phyloP scores from a whole-genome alignment of 1,139 yeast genomes.

The Kluyveromyces sp. region DNA sequence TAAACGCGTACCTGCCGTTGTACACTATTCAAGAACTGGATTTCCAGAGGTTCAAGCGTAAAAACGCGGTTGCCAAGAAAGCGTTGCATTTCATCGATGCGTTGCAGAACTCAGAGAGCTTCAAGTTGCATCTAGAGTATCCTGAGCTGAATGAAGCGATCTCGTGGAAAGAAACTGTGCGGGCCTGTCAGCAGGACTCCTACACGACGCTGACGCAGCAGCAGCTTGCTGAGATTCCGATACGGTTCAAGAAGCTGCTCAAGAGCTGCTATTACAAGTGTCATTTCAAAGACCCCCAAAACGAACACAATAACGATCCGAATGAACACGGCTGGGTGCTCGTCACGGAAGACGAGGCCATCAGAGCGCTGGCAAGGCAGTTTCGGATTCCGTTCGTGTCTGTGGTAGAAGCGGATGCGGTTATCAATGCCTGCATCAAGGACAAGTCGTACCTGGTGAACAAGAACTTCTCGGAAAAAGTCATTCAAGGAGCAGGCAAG shows the following conservation, averaged over 20 bases:
- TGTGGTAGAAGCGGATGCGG: conserved; percentile 27
- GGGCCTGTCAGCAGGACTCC: conserved; percentile 9
- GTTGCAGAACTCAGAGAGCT: conserved; percentile 11
- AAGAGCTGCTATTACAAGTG: conserved; percentile 29
- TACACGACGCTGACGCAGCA: conserved; percentile 13
- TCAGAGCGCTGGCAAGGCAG: conserved; percentile 21
- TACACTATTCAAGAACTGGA: conserved; percentile 28
- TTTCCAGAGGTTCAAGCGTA: conserved; percentile 22
- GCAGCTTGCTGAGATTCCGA: conserved; percentile 19
- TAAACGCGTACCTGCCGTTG: conserved; percentile 27
- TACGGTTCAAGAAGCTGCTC: conserved; percentile 24
- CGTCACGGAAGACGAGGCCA: conserved; percentile 26
- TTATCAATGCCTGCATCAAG: conserved; percentile 23
- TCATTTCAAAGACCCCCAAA: conserved; percentile 18
- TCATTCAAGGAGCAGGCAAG: conserved; percentile 17
- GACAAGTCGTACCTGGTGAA: conserved; percentile 21
- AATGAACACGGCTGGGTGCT: conserved; percentile 22
- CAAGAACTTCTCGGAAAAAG: conserved; percentile 22
- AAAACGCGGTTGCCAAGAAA: conserved; percentile 26
- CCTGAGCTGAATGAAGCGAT: conserved; percentile 26
- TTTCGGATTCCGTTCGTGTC: conserved; percentile 27
- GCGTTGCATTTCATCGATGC: conserved; percentile 27
- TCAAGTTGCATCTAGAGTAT: conserved; percentile 24
- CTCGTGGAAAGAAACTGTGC: conserved; percentile 25
- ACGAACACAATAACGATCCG: conserved; percentile 11